Base-by-base conservation (phyloP, 2,329 filamentous ascomycete species). In the Aspergillus novoparasiticus region DNA sequence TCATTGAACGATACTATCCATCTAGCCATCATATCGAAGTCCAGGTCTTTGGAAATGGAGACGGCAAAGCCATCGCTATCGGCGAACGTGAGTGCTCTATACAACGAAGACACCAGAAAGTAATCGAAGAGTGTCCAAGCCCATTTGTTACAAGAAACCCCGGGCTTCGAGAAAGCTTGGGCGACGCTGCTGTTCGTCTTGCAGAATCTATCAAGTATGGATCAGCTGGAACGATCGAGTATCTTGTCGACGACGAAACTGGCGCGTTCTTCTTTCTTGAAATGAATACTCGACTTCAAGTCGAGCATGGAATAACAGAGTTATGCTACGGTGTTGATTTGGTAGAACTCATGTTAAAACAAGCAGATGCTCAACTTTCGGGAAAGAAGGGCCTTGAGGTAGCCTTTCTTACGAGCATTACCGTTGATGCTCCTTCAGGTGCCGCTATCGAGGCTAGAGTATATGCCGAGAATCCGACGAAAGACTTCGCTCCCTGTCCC, bases 141-240 rank as follows among this genome's bases (percentile, higher is more conserved):
- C 92, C 93, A 0, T 89, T 89, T 63, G 79, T 87, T 0, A 76
- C 79, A 56, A 78, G 71, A 48, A 78, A 83, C 59, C 75, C 76
- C 81, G 87, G 76, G 84, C 88, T 87, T 82, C 89, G 72, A 76
- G 86, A 80, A 84, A 87, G 75, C 85, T 86, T 87, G 14, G 77
- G 81, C 1, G 88, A 89, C 3, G 84, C 90, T 14, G 92, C 93
- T 4, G 90, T 96, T 5, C 86, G 87, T n/a, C 79, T 87, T 21
- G 84, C 84, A 0, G 80, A 83, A 67, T 82, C 80, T 0, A 81
- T 86, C 62, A 78, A 80, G 3, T 97, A 97, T 72, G 90, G 90
- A n/a, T 92, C 91, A 8, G 93, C 92, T 10, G 93, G 93, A 1
- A 97, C 93, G 0, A 90, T 97, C 23, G 93, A 97, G 78, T 97